phyloP scores from a whole-genome alignment of 2,329 filamentous ascomycete genomes.

The Pezicula neosporulosa region DNA sequence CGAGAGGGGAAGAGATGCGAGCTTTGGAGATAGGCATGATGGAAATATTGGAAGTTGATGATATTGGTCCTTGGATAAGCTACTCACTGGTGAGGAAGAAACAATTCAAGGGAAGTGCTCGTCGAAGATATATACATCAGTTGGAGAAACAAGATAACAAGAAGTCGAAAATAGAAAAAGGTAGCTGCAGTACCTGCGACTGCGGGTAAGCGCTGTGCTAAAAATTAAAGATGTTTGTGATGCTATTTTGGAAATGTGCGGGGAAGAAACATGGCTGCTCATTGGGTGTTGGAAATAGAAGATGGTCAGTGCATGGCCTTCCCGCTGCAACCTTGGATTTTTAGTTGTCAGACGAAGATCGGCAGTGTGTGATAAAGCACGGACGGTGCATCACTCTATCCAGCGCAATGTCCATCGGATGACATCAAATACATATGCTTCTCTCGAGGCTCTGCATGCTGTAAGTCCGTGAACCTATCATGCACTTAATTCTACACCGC shows the following conservation, averaged over 20 bases:
- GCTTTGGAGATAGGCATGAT: conserved; percentile 39
- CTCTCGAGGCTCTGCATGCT: too few relatives aligned
- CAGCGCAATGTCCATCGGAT: too few relatives aligned
- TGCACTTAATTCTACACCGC: too few relatives aligned
- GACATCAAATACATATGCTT: too few relatives aligned
- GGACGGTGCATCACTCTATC: too few relatives aligned
- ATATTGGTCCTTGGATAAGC: too few relatives aligned
- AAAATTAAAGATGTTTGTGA: not conserved
- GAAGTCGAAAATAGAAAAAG: not conserved
- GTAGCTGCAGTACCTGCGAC: not conserved
- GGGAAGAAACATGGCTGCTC: not conserved
- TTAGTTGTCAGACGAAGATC: too few relatives aligned
- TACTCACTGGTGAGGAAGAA: not conserved
- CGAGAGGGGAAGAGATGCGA: conserved; percentile 59
- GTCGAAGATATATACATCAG: conserved; percentile 8
- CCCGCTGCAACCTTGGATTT: too few relatives aligned
- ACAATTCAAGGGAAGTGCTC: not conserved
- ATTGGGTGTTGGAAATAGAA: not conserved
- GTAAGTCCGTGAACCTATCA: too few relatives aligned
- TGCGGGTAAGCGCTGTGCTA: not conserved
- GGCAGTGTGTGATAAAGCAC: too few relatives aligned
- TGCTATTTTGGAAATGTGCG: not conserved
- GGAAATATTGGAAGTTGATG: not conserved
- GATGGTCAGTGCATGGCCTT: too few relatives aligned
- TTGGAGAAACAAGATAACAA: too few relatives aligned